phyloP scores from a whole-genome alignment of 108 stramenopile genomes.

The Nitzschia putrida region DNA sequence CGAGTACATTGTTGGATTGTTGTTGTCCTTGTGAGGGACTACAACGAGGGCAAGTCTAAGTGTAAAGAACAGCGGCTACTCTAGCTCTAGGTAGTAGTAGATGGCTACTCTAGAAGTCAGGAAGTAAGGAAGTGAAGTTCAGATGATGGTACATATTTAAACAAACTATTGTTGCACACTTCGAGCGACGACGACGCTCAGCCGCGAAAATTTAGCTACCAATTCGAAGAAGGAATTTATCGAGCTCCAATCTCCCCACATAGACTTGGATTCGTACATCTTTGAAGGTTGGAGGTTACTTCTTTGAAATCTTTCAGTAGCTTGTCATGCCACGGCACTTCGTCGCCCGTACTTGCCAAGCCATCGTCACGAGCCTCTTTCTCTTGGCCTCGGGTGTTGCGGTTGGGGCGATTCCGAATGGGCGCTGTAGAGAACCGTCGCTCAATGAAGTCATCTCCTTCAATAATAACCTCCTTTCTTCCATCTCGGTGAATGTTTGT shows the following conservation, averaged over 20 bases:
- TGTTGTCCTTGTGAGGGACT: no score
- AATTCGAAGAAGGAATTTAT: neutral
- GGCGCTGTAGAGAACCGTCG: constrained; percentile 19
- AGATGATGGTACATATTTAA: no score
- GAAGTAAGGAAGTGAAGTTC: no score
- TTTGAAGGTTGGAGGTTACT: constrained; percentile 8
- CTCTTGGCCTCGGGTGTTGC: neutral
- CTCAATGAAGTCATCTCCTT: constrained; percentile 40
- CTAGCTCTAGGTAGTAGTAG: no score
- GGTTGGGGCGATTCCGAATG: constrained; percentile 3
- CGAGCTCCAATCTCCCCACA: constrained; percentile 3
- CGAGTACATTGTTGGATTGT: no score
- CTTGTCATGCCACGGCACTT: constrained; percentile 34
- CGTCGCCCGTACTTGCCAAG: constrained; percentile 3
- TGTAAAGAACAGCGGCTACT: no score
- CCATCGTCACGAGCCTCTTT: constrained; percentile 1
- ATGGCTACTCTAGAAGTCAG: no score
- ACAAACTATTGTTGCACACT: no score
- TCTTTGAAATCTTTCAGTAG: constrained; percentile 17
- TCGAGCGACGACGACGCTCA: no score
- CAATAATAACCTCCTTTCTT: constrained; percentile 40
- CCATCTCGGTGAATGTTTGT: constrained; percentile 47
- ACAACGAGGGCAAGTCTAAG: no score
- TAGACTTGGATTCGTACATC: constrained; percentile 14
- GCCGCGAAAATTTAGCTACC: no score